Conservation (phyloP, 2,329 filamentous ascomycete species). For the Neospermospora avenae region DNA sequence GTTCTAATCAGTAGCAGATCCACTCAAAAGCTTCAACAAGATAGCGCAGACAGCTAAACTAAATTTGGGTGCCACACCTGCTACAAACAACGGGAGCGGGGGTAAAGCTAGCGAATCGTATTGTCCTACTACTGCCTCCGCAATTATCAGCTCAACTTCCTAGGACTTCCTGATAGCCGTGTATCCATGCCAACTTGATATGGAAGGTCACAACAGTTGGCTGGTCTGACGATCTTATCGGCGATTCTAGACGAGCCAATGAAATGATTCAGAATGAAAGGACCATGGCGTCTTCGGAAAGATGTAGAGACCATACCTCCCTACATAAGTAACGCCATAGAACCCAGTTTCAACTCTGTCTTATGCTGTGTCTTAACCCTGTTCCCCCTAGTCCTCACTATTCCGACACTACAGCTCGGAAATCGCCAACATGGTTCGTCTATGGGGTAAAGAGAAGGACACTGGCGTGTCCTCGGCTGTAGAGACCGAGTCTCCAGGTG, state of each 20-base stretch:
- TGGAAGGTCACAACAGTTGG: background rate
- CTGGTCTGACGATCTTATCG: slow-evolving; percentile 1
- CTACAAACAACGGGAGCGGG: too few relatives aligned
- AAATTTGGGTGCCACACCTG: background rate
- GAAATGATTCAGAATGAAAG: background rate
- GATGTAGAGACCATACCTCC: too few relatives aligned
- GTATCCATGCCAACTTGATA: background rate
- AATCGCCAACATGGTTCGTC: background rate
- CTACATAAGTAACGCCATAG: background rate
- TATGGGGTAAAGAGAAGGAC: slow-evolving; percentile 6
- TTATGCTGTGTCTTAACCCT: too few relatives aligned
- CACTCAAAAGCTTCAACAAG: background rate
- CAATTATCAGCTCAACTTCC: background rate
- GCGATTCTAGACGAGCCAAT: background rate
- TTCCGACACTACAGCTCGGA: background rate
- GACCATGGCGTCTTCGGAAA: background rate
- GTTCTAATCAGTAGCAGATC: background rate
- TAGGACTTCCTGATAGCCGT: background rate
- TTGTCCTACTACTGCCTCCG: background rate
- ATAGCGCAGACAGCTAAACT: background rate
- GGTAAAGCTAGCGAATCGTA: background rate
- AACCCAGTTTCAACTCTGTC: background rate
- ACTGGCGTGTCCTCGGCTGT: background rate
- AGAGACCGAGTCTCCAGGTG: background rate
- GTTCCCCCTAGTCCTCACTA: background rate